These are phyloP conservation scores for Ilyonectria destructans DNA, from an alignment of 2,329 filamentous ascomycete species.

Conservation along the genomic window DNA sequence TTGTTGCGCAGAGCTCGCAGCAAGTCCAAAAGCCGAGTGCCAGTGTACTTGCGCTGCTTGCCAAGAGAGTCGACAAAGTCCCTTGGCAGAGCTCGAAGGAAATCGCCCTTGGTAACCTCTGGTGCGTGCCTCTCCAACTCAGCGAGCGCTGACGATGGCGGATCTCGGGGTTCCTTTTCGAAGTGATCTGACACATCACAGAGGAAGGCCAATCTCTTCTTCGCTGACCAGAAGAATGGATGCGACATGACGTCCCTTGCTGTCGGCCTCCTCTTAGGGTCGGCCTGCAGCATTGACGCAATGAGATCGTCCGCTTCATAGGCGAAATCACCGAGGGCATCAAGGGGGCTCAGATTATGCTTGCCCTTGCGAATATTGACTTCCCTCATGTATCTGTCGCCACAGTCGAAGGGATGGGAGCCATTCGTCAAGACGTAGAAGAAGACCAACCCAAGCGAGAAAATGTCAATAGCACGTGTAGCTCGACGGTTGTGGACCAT, in stretches of 20 bases:
- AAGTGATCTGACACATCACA: conserved; percentile 98
- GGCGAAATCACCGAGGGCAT: conserved; percentile 85
- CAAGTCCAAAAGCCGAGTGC: conserved; percentile 86
- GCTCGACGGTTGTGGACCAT: conserved; percentile 80
- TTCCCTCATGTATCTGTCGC: conserved; percentile 95
- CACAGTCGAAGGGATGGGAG: conserved; percentile 93
- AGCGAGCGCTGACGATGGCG: conserved; percentile 78
- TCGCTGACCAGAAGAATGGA: conserved; percentile 95
- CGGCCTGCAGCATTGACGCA: conserved; percentile 78
- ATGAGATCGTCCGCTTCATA: conserved; percentile 93
- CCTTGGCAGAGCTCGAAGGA: conserved; percentile 81
- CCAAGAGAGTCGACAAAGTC: conserved; percentile 92
- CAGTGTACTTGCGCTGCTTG: conserved; percentile 96
- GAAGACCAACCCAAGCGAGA: conserved; percentile 97
- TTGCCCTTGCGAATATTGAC: conserved; percentile 96
- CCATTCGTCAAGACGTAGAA: conserved; percentile 98
- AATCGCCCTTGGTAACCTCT: conserved; percentile 78
- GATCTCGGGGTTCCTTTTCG: conserved; percentile 91
- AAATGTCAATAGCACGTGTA: conserved; percentile 97
- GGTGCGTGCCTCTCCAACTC: conserved; percentile 71
- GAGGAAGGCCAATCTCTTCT: conserved; percentile 92
- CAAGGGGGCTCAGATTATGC: conserved; percentile 80
- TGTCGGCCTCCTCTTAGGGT: conserved; percentile 75
- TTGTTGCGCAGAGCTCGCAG: conserved; percentile 94
- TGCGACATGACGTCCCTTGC: conserved; percentile 89